Evolutionary conservation across 2,329 filamentous ascomycete species (phyloP).

Genomic region (Paraconiothyrium sp.): DNA sequence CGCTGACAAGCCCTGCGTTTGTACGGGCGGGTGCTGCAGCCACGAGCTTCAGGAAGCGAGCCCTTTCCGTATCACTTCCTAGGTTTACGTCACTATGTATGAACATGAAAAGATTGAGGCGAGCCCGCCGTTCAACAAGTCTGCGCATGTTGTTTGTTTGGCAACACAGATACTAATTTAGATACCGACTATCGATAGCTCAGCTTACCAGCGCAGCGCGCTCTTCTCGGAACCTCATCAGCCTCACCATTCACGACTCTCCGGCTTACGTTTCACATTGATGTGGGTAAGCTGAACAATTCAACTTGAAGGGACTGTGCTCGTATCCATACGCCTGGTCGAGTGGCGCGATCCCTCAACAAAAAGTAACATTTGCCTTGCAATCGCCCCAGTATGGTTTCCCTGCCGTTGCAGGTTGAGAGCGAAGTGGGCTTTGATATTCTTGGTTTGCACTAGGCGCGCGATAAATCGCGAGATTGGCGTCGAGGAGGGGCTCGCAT

Average conservation of each 20-base stretch:
- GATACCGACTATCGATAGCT: background rate
- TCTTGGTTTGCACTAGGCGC: background rate
- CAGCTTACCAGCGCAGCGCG: background rate
- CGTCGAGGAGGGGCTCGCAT: background rate
- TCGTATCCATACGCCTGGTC: constrained; percentile 1
- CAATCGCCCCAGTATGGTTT: background rate
- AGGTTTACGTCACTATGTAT: background rate
- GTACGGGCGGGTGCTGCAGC: background rate
- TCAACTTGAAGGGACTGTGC: background rate
- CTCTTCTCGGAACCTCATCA: background rate
- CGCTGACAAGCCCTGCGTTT: constrained; percentile 4
- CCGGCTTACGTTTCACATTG: constrained; percentile 8
- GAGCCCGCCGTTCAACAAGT: background rate
- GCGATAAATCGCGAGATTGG: background rate
- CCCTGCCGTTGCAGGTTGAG: background rate
- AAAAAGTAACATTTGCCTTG: background rate
- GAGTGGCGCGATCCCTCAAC: background rate
- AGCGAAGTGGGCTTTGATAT: background rate
- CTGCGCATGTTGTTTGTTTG: constrained; percentile 1
- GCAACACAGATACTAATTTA: background rate
- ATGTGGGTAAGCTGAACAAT: constrained; percentile 7
- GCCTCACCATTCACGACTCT: constrained; percentile 1
- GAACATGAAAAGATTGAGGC: background rate
- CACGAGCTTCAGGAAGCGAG: constrained; percentile 11
- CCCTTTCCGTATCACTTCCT: constrained; percentile 8